These are phyloP conservation scores for Didymella segeticola DNA, from an alignment of 2,329 filamentous ascomycete species.

Conservation along the genomic window DNA sequence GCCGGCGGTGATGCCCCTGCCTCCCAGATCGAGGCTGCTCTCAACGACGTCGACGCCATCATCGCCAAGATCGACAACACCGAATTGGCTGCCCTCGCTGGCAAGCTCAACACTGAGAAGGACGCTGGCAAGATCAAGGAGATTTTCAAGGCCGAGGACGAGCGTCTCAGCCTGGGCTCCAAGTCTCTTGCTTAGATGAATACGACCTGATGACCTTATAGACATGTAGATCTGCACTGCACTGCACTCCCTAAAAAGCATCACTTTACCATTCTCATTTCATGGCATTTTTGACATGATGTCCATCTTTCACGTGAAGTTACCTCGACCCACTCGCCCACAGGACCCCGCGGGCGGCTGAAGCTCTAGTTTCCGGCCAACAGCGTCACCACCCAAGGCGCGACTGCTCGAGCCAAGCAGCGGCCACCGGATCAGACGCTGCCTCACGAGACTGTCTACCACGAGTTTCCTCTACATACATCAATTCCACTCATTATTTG, in stretches of 20 bases:
- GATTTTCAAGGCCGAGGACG: slow-evolving; percentile 79
- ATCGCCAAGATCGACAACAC: slow-evolving; percentile 89
- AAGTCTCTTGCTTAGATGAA: slow-evolving; percentile 63
- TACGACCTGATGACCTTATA: slow-evolving; percentile 18
- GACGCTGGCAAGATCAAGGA: slow-evolving; percentile 84
- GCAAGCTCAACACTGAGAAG: slow-evolving; percentile 79
- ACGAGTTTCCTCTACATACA: background rate
- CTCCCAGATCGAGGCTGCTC: slow-evolving; percentile 78
- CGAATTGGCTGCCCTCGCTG: slow-evolving; percentile 83
- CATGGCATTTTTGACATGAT: background rate
- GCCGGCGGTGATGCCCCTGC: slow-evolving; percentile 71
- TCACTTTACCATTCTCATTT: background rate
- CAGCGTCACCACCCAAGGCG: slow-evolving; percentile 15
- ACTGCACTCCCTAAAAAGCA: slow-evolving; percentile 1
- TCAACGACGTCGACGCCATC: slow-evolving; percentile 84
- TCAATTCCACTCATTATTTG: slow-evolving; percentile 1
- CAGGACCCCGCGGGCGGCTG: slow-evolving; percentile 8
- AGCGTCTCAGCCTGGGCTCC: slow-evolving; percentile 76
- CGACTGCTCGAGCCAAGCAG: slow-evolving; percentile 30
- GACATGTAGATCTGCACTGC: slow-evolving; percentile 26
- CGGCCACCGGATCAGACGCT: slow-evolving; percentile 24
- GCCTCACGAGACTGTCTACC: slow-evolving; percentile 6
- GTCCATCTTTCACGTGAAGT: slow-evolving; percentile 14
- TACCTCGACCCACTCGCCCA: background rate
- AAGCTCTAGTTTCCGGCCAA: slow-evolving; percentile 9